These are phyloP conservation scores for Beauveria caledonica DNA, from an alignment of 2,329 filamentous ascomycete genomes.

Conservation along the genomic window DNA sequence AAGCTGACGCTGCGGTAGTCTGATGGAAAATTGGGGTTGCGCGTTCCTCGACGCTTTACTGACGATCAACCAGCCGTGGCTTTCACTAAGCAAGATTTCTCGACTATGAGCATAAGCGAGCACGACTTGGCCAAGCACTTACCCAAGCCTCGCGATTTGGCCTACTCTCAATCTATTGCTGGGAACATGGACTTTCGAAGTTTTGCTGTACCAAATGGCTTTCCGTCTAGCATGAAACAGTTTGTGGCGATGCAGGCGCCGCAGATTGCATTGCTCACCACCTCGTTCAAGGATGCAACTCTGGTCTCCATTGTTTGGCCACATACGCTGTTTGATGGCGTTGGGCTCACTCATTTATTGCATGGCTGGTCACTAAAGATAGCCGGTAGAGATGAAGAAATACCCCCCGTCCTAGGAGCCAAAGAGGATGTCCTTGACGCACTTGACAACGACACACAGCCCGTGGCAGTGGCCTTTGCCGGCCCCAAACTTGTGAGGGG, in stretches of 20 bases:
- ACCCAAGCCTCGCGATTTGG: background rate
- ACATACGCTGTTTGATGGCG: constrained; percentile 38
- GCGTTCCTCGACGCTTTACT: constrained; percentile 2
- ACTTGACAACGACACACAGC: background rate
- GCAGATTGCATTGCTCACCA: constrained; percentile 19
- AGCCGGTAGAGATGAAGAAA: constrained; percentile 30
- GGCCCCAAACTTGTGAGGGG: constrained; percentile 1
- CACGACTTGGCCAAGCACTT: background rate
- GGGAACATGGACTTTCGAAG: background rate
- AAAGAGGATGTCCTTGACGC: constrained; percentile 1
- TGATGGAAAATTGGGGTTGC: background rate
- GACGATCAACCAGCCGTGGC: background rate
- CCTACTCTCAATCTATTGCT: background rate
- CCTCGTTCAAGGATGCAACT: constrained; percentile 39
- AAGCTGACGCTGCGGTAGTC: background rate
- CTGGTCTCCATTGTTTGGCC: constrained; percentile 35
- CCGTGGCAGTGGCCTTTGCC: background rate
- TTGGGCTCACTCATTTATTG: constrained; percentile 33
- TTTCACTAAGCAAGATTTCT: background rate
- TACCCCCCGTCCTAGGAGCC: constrained; percentile 22
- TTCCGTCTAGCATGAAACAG: background rate
- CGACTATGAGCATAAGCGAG: background rate
- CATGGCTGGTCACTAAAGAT: constrained; percentile 36
- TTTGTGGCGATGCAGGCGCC: background rate
- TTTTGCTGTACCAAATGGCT: background rate